phyloP scores from a whole-genome alignment of 2,329 filamentous ascomycete species.

The Pseudopyricularia cyperi region DNA sequence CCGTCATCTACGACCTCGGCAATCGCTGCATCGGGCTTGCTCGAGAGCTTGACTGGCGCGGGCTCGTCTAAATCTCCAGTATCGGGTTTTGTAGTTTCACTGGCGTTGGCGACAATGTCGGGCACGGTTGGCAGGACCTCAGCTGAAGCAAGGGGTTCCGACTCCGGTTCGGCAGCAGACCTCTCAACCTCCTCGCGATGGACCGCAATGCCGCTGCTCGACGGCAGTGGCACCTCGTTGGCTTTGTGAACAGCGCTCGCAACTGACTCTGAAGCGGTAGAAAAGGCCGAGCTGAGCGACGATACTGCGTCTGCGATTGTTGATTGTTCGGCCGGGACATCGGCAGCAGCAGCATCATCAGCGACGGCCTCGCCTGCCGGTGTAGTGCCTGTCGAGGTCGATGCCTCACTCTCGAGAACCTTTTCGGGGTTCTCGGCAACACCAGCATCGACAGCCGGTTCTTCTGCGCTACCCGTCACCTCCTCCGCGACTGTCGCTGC shows the following conservation, averaged over 20 bases:
- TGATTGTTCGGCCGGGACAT: background rate
- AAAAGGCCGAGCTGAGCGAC: background rate
- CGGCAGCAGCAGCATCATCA: background rate
- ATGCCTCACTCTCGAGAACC: background rate
- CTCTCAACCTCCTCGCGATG: background rate
- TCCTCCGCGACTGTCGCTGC: background rate
- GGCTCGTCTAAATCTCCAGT: constrained; percentile 9
- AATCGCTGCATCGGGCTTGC: constrained; percentile 9
- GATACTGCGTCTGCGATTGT: background rate
- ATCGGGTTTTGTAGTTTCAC: background rate
- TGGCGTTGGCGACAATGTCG: background rate
- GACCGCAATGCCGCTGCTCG: background rate
- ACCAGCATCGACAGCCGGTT: constrained; percentile 7
- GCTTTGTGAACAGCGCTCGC: constrained; percentile 6
- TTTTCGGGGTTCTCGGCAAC: background rate
- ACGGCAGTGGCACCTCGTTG: background rate
- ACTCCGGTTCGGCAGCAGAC: constrained; percentile 2
- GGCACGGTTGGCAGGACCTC: constrained; percentile 3
- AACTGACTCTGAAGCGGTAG: background rate
- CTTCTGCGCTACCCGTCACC: background rate
- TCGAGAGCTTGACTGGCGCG: constrained; percentile 7
- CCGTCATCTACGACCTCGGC: constrained; percentile 8
- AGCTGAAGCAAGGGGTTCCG: constrained; percentile 8
- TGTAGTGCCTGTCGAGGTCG: background rate
- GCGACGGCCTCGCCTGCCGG: background rate